These are phyloP conservation scores for Lachnellula subtilissima DNA, from an alignment of 2,329 filamentous ascomycete genomes.

Conservation along the genomic window DNA sequence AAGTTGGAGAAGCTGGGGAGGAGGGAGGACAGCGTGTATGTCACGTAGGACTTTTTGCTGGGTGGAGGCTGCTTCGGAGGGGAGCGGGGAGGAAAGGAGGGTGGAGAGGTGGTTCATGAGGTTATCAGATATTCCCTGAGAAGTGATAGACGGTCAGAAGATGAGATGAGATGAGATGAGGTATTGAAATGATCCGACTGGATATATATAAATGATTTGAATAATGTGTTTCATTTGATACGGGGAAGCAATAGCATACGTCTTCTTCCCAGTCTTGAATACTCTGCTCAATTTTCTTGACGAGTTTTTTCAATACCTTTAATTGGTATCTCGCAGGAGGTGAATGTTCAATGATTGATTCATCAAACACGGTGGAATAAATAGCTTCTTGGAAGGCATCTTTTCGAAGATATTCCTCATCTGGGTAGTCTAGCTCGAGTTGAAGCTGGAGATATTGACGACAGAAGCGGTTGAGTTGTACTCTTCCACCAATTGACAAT, in stretches of 20 bases:
- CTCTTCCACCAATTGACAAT: conserved; percentile 24
- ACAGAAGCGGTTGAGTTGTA: conserved; percentile 51
- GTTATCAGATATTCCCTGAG: conserved; percentile 76
- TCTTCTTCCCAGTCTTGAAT: conserved; percentile 81
- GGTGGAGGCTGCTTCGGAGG: conserved; percentile 59
- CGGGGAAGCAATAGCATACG: conserved; percentile 51
- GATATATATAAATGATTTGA: not conserved
- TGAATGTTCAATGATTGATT: conserved; percentile 47
- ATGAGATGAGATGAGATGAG: conserved; percentile 2
- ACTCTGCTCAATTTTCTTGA: conserved; percentile 64
- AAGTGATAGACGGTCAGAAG: conserved; percentile 24
- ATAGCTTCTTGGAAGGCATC: conserved; percentile 61
- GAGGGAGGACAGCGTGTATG: conserved; percentile 47
- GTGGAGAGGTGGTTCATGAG: conserved; percentile 65
- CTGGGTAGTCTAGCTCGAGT: conserved; percentile 58
- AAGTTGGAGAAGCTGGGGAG: not conserved
- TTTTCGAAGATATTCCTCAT: conserved; percentile 51
- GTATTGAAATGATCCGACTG: conserved; percentile 4
- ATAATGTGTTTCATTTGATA: not conserved
- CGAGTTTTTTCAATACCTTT: conserved; percentile 67
- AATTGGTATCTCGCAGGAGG: conserved; percentile 67
- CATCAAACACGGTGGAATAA: conserved; percentile 62
- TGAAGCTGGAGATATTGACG: conserved; percentile 79
- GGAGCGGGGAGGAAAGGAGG: conserved; percentile 59
- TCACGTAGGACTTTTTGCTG: conserved; percentile 73